A percentile compares a stretch with the other conserved stretches of the same genome.
Evolutionary conservation across 2,329 filamentous ascomycete genomes (phyloP).

Genomic region (Lanzia echinophila): DNA sequence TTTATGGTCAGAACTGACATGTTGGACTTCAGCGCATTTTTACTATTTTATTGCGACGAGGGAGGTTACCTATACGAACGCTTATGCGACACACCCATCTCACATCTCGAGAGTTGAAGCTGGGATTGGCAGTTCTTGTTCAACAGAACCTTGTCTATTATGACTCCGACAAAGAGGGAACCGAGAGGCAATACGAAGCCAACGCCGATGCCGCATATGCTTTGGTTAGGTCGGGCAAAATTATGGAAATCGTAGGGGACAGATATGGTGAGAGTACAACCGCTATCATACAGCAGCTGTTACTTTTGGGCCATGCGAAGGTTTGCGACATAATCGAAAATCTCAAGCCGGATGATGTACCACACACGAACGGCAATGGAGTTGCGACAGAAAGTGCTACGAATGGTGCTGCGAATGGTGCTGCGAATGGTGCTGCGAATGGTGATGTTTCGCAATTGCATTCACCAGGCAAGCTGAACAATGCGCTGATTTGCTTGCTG

Average conservation of each 20-base stretch:
- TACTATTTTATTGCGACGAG: conserved; percentile 67
- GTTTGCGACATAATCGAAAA: conserved; percentile 63
- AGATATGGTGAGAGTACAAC: conserved; percentile 70
- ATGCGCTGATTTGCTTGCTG: conserved; percentile 44
- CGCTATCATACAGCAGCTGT: conserved; percentile 65
- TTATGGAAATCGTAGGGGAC: conserved; percentile 66
- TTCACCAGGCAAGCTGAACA: conserved; percentile 35
- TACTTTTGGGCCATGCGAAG: conserved; percentile 71
- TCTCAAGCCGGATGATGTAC: conserved; percentile 36
- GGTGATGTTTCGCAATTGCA: conserved; percentile 5
- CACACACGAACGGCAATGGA: conserved; percentile 29
- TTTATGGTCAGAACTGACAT: conserved; percentile 21
- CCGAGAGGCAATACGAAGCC: conserved; percentile 69
- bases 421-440: conserved; percentile 17
- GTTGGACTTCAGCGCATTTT: conserved; percentile 65
- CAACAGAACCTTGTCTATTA: conserved; percentile 84
- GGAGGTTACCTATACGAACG: conserved; percentile 65
- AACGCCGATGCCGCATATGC: conserved; percentile 76
- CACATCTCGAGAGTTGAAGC: conserved; percentile 65
- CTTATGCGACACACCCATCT: conserved; percentile 68
- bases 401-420: conserved; percentile 20
- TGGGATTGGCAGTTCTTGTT: conserved; percentile 76
- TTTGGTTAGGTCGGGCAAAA: conserved; percentile 73
- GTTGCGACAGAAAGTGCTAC: conserved; percentile 14
- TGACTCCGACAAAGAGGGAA: conserved; percentile 44